Evolutionary conservation across 2,329 filamentous ascomycete genomes (phyloP).

Genomic region (Calcarisporium arbuscula): DNA sequence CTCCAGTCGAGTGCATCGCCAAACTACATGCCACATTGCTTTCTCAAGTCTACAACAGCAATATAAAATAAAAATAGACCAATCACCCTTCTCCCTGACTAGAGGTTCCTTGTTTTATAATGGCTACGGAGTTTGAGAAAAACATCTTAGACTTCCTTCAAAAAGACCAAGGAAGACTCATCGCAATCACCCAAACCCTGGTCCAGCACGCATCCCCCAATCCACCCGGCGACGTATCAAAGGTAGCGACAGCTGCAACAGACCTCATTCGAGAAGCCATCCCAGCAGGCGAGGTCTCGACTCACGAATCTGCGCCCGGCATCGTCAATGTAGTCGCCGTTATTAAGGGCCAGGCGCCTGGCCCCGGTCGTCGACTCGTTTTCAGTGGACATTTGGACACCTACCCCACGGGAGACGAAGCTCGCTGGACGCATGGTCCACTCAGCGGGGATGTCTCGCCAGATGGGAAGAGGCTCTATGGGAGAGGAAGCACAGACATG

Average conservation of each 20-base stretch:
- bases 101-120: no score
- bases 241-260: conserved; percentile 4
- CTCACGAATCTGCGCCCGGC: conserved; percentile 5
- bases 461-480: conserved; percentile 9
- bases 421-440: conserved; percentile 5
- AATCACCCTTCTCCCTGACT: no score
- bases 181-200: conserved; percentile 1
- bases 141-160: no score
- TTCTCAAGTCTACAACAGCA: no score
- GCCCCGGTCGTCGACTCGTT: conserved; percentile 8
- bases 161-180: no score
- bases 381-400: conserved; percentile 10
- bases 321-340: conserved; percentile 8
- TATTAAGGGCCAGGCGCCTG: conserved; percentile 3
- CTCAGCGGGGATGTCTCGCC: conserved; percentile 7
- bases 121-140: no score
- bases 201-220: conserved; percentile 3
- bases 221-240: conserved; percentile 2
- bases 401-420: conserved; percentile 7
- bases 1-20: no score
- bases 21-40: no score
- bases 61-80: no score
- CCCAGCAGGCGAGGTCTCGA: conserved; percentile 7
- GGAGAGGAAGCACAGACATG: conserved; percentile 9
- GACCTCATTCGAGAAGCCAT: conserved; percentile 6